Evolutionary conservation across 441 rosid genomes (phyloP).

Genomic region (Gossypium schwendimanii): DNA sequence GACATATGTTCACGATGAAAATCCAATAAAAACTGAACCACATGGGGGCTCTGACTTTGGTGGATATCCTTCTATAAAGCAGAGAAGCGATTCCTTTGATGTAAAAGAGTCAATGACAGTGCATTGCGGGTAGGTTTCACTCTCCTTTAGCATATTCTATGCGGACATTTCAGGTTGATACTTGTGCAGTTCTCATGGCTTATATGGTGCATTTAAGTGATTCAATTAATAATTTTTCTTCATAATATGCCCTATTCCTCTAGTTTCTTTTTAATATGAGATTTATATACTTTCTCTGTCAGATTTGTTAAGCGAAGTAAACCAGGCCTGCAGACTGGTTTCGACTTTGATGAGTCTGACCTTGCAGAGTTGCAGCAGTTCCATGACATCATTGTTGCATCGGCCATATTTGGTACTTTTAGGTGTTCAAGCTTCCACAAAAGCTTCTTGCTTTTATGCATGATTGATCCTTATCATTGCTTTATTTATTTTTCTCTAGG

Average conservation of each 20-base stretch:
- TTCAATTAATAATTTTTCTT: not conserved
- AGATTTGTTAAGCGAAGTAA: constrained; percentile 68
- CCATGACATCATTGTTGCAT: constrained; percentile 73
- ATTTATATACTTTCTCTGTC: constrained; percentile 16
- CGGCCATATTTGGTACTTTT: constrained; percentile 78
- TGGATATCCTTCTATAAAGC: constrained; percentile 70
- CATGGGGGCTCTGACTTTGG: constrained; percentile 83
- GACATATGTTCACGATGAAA: constrained; percentile 46
- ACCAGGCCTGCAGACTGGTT: constrained; percentile 68
- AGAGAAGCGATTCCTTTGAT: constrained; percentile 56
- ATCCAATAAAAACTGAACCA: constrained; percentile 46
- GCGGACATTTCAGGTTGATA: not conserved
- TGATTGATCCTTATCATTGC: constrained; percentile 10
- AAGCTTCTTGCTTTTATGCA: constrained; percentile 13
- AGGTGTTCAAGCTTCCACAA: not conserved
- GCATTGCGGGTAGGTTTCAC: constrained; percentile 67
- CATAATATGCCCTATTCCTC: constrained; percentile 4
- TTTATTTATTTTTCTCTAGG: constrained; percentile 36
- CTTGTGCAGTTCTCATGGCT: not conserved
- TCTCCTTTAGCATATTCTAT: not conserved
- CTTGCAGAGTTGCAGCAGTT: constrained; percentile 48
- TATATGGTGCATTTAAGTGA: not conserved
- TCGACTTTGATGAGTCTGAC: constrained; percentile 78
- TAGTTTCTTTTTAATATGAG: constrained; percentile 1
- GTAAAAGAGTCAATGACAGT: constrained; percentile 66